Evolutionary conservation across 192 early-diverging fungal species (phyloP).

Genomic region (Coemansia sp.): DNA sequence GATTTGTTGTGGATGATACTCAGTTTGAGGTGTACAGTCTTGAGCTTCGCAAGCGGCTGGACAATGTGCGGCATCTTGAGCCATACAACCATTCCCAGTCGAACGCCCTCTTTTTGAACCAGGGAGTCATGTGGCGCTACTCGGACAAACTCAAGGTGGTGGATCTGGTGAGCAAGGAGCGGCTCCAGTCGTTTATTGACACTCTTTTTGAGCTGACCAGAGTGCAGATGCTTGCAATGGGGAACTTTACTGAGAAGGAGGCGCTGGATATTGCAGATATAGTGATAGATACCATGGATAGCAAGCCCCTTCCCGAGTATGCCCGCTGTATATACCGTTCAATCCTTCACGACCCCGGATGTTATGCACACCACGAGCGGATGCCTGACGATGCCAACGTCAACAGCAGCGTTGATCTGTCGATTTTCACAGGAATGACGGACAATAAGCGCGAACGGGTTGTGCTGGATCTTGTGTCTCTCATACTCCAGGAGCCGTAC

Average conservation of each 20-base stretch:
- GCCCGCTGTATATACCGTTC: slow-evolving; percentile 36
- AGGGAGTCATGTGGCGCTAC: slow-evolving; percentile 77
- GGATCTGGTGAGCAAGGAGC: slow-evolving; percentile 66
- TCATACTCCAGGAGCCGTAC: slow-evolving; percentile 84
- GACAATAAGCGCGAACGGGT: slow-evolving; percentile 65
- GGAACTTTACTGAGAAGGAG: slow-evolving; percentile 75
- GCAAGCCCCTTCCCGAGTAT: slow-evolving; percentile 60
- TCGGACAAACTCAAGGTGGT: slow-evolving; percentile 76
- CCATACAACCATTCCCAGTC: slow-evolving; percentile 81
- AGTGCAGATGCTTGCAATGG: slow-evolving; percentile 83
- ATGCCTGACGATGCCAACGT: slow-evolving; percentile 75
- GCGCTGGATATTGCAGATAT: slow-evolving; percentile 63
- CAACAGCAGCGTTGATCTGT: slow-evolving; percentile 87
- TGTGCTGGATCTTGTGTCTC: slow-evolving; percentile 68
- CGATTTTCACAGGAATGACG: slow-evolving; percentile 76
- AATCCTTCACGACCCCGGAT: slow-evolving; percentile 41
- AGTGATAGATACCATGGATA: slow-evolving; percentile 61
- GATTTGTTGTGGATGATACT: slow-evolving; percentile 62
- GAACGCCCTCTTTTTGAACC: slow-evolving; percentile 72
- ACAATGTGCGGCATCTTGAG: slow-evolving; percentile 75
- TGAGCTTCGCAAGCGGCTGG: slow-evolving; percentile 68
- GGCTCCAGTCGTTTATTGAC: slow-evolving; percentile 76
- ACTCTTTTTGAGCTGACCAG: slow-evolving; percentile 67
- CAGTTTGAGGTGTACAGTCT: slow-evolving; percentile 83
- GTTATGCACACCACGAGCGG: slow-evolving; percentile 30